A percentile compares a stretch with the other conserved stretches of the same genome.
Evolutionary conservation across 2,329 filamentous ascomycete genomes (phyloP).

Genomic region (Penicillium sclerotigenum): DNA sequence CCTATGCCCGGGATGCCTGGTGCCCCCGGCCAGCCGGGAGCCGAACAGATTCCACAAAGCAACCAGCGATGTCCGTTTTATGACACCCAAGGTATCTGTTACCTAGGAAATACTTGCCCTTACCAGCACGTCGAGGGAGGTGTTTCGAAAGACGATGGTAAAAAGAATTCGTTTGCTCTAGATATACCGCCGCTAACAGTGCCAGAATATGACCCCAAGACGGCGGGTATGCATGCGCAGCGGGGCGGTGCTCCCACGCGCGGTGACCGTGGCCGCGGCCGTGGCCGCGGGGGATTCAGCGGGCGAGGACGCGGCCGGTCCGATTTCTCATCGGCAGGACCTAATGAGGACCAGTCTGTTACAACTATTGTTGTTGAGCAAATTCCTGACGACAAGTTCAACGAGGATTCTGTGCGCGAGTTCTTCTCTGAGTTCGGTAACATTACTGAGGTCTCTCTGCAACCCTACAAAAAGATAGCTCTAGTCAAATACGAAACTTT

Average conservation of each 20-base stretch:
- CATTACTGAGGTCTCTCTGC: constrained; percentile 55
- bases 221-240: constrained; percentile 38
- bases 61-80: constrained; percentile 54
- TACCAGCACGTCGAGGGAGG: constrained; percentile 54
- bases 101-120: constrained; percentile 54
- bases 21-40: constrained; percentile 25
- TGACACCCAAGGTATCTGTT: constrained; percentile 58
- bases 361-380: constrained; percentile 60
- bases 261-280: constrained; percentile 42
- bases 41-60: constrained; percentile 26
- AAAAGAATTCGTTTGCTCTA: neutral
- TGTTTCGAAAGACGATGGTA: constrained; percentile 38
- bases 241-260: constrained; percentile 26
- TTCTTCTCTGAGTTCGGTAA: constrained; percentile 60
- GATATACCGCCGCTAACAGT: constrained; percentile 3
- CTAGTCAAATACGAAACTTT: constrained; percentile 55
- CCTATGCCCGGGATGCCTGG: constrained; percentile 41
- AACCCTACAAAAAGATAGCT: constrained; percentile 53
- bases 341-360: constrained; percentile 51
- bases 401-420: constrained; percentile 51
- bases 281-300: constrained; percentile 42
- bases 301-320: constrained; percentile 46
- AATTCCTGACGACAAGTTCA: constrained; percentile 58
- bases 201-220: constrained; percentile 55
- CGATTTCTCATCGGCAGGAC: constrained; percentile 53